Percentiles rank a stretch among this genome's conserved stretches.
Evolutionary conservation across 2,329 filamentous ascomycete species (phyloP).

Genomic region (Pezizomycotina sp.): DNA sequence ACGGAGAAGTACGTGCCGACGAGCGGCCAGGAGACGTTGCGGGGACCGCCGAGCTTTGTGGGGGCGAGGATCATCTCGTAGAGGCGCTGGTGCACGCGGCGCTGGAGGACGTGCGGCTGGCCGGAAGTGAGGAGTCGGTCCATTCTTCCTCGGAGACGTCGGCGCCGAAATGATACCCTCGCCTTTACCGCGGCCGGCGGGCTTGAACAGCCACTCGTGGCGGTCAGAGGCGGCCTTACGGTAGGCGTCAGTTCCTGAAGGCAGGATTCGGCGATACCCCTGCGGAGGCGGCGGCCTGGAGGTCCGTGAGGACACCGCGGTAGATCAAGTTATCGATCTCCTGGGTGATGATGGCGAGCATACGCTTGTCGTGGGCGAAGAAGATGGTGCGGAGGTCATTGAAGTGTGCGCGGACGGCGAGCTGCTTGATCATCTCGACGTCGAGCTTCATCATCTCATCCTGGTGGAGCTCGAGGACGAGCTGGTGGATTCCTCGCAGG

Average conservation of each 20-base stretch:
- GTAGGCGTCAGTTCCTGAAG: slow-evolving; percentile 26
- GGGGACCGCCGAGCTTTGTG: neutral
- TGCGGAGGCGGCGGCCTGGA: slow-evolving; percentile 20
- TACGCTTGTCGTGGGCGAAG: slow-evolving; percentile 33
- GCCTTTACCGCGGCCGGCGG: slow-evolving; percentile 30
- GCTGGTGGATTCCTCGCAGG: slow-evolving; percentile 27
- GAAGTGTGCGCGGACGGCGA: slow-evolving; percentile 29
- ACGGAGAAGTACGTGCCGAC: slow-evolving; percentile 21
- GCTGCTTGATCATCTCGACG: slow-evolving; percentile 27
- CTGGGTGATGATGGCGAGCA: slow-evolving; percentile 30
- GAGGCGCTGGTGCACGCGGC: slow-evolving; percentile 14
- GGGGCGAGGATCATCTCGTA: slow-evolving; percentile 7
- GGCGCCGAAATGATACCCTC: slow-evolving; percentile 32
- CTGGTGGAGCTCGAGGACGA: slow-evolving; percentile 31
- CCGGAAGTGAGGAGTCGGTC: slow-evolving; percentile 10
- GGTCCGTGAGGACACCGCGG: slow-evolving; percentile 1
- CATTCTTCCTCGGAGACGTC: slow-evolving; percentile 27
- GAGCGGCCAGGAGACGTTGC: slow-evolving; percentile 15
- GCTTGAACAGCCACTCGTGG: slow-evolving; percentile 29
- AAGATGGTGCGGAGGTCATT: slow-evolving; percentile 32
- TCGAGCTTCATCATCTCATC: slow-evolving; percentile 28
- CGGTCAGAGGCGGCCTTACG: slow-evolving; percentile 19
- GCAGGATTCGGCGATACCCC: slow-evolving; percentile 28
- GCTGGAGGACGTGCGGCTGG: slow-evolving; percentile 16
- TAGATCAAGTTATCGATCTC: slow-evolving; percentile 26